Evolutionary conservation across 441 rosid species (phyloP).

Genomic region (Erysimum cheiri): DNA sequence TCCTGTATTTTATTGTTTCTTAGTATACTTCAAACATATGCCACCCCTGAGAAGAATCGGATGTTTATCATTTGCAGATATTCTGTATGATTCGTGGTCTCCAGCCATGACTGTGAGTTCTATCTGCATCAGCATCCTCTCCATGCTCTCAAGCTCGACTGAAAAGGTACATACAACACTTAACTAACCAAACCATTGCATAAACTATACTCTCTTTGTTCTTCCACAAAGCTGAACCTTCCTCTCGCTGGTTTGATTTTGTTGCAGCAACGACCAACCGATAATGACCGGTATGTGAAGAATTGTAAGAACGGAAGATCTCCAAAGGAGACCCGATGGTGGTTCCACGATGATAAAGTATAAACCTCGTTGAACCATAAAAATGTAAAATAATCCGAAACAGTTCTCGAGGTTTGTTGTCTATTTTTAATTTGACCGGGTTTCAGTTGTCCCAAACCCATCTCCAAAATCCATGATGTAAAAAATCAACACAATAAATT

Average conservation of each 20-base stretch:
- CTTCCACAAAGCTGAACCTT: constrained; percentile 15
- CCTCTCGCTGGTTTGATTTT: constrained; percentile 33
- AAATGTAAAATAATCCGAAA: constrained; percentile 38
- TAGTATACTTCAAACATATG: background rate
- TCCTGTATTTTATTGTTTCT: constrained; percentile 4
- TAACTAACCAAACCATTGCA: background rate
- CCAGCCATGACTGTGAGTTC: constrained; percentile 99
- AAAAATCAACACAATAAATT: constrained; percentile 26
- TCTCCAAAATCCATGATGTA: constrained; percentile 31
- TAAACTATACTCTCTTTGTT: background rate
- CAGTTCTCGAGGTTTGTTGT: constrained; percentile 40
- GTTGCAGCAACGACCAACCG: constrained; percentile 93
- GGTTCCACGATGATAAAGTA: constrained; percentile 98
- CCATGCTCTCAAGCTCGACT: constrained; percentile 98
- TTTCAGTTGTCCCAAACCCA: constrained; percentile 25
- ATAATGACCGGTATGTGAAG: constrained; percentile 93
- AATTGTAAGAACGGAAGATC: constrained; percentile 96
- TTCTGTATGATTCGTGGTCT: constrained; percentile 98
- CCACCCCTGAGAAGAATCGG: background rate
- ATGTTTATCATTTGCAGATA: constrained; percentile 59
- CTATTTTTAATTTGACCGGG: constrained; percentile 22
- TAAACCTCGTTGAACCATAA: constrained; percentile 36
- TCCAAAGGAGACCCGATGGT: constrained; percentile 99
- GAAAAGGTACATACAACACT: constrained; percentile 59
- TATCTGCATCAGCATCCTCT: constrained; percentile 97